Conservation (phyloP, 192 early-diverging fungal genomes). For the Podila clonocystis region DNA sequence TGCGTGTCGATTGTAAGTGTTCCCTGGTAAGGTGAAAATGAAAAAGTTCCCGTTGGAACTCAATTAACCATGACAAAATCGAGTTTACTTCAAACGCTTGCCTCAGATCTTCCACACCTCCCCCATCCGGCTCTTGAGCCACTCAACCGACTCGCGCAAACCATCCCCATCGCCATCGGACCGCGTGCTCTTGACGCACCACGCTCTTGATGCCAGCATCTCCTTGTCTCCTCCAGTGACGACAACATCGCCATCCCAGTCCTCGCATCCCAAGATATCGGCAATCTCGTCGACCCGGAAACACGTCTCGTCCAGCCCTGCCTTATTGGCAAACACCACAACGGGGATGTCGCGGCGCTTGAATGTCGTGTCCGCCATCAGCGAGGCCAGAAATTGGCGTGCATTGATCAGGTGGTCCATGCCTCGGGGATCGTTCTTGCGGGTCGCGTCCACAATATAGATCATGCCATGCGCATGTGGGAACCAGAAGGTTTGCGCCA, state of each 20-base stretch:
- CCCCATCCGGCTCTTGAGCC: conserved; percentile 52
- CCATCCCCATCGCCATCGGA: conserved; percentile 44
- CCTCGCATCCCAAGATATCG: conserved; percentile 46
- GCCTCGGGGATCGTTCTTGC: conserved; percentile 46
- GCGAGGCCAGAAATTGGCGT: conserved; percentile 32
- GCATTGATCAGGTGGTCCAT: conserved; percentile 42
- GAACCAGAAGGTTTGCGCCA: conserved; percentile 48
- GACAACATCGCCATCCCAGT: conserved; percentile 22
- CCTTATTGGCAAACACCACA: conserved; percentile 51
- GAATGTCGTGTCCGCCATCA: conserved; percentile 29
- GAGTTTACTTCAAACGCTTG: not conserved
- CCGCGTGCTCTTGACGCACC: conserved; percentile 50
- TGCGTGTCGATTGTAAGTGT: too few species aligned
- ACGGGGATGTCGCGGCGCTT: conserved; percentile 27
- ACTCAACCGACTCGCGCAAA: conserved; percentile 35
- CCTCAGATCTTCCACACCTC: conserved; percentile 32
- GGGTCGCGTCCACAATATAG: conserved; percentile 45
- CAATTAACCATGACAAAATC: not conserved
- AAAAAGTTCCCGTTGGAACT: too few species aligned
- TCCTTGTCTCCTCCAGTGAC: conserved; percentile 3
- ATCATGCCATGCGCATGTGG: conserved; percentile 43
- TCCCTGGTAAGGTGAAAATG: too few species aligned
- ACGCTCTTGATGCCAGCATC: conserved; percentile 8
- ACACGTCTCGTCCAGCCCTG: conserved; percentile 36
- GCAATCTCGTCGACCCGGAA: conserved; percentile 49